Conservation (phyloP, 306 rosid species). For the Fragaria ananassa region DNA sequence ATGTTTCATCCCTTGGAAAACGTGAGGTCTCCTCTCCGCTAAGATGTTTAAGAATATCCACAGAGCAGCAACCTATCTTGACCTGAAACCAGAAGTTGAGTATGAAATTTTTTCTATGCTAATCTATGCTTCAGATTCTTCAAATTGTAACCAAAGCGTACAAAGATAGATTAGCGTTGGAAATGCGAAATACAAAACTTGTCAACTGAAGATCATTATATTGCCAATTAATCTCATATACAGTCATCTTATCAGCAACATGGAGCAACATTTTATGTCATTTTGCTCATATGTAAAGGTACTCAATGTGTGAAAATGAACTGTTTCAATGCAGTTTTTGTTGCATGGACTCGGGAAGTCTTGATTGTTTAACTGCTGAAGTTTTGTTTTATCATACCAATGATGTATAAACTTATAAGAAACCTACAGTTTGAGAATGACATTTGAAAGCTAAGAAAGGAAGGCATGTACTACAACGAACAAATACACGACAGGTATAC, state of each 20-base stretch:
- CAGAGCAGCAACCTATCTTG: constrained; percentile 80
- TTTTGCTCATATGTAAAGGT: neutral
- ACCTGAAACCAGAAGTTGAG: constrained; percentile 52
- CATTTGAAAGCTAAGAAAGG: neutral
- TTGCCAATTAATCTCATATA: neutral
- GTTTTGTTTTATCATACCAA: neutral
- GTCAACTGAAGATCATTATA: neutral
- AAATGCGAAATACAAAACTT: neutral
- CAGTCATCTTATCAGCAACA: neutral
- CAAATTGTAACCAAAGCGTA: neutral
- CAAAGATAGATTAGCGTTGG: neutral
- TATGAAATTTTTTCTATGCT: neutral
- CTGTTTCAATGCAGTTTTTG: neutral
- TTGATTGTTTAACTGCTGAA: neutral
- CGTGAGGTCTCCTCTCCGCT: constrained; percentile 95
- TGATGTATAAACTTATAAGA: neutral
- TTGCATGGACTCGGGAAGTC: neutral
- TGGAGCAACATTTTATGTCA: neutral
- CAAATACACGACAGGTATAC: neutral
- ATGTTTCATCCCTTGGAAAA: constrained; percentile 48
- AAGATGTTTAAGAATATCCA: constrained; percentile 85
- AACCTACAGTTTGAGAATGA: neutral
- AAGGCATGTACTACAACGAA: neutral
- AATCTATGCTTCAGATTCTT: neutral
- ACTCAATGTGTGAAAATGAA: neutral